Evolutionary conservation across 306 rosid genomes (phyloP), one percentile per base, ranked within the genome.

Genomic region (Vigna angularis): DNA sequence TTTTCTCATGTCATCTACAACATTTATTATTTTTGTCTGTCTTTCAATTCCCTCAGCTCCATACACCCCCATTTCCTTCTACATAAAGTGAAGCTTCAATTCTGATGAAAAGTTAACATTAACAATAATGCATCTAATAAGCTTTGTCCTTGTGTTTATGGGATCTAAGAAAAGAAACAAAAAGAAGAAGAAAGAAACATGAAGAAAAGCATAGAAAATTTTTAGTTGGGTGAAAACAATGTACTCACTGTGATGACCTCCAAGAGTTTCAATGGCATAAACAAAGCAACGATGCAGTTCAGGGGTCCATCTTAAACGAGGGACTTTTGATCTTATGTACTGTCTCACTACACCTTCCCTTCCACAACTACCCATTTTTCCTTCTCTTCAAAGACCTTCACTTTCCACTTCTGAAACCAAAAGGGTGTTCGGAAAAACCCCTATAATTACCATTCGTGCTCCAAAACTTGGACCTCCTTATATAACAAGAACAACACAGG

Each of bases 221-320:
- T 12, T 11, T 2, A 2, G 17, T 13, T 59, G 18, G 11, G 20
- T 0, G 0, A 44, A 5, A 58, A 4, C 34, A 49, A 69, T 16
- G 42, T 13, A 63, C 79, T 32, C 30, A 89, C 93, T 91, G 38
- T 87, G 91, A 76, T 89, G 96, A 49, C 96, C 96, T 24, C 96
- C 96, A 14, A 91, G 96, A 34, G 70, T 85, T 47, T 91, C 80
- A 73, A 89, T 85, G 57, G 93, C 91, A 58, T 84, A 88, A 85
- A 91, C 87, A 78, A 91, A 91, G 76, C 87, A 87, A 75, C 80
- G 90, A 73, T 87, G 93, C n/a, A 91, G 91, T 52, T 91, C 91
- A 44, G 93, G 96, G 59, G 96, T 91, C 96, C 96, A 91, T 81
- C 96, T 76, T 53, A 91, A 73, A 72, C 93, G 91, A 80, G 93